Percentiles rank a stretch among this genome's conserved stretches.
These are phyloP conservation scores for Ambrosia trifida DNA, from an alignment of 129 eudicot species.

Conservation along the genomic window DNA sequence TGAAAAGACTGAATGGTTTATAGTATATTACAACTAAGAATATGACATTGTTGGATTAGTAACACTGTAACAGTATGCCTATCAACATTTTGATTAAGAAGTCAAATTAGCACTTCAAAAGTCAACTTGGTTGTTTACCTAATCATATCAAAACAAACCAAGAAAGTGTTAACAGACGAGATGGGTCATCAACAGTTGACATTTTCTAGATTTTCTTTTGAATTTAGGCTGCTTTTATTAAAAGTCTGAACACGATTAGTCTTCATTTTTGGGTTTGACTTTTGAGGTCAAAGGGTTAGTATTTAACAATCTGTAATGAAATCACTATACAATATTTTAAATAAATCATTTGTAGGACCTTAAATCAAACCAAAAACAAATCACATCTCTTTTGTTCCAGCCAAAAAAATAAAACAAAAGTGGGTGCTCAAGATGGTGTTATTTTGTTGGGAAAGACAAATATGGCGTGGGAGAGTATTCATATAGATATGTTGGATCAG, in stretches of 20 bases:
- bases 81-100: not conserved
- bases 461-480: no score
- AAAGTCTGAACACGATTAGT: not conserved
- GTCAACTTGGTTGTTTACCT: conserved; percentile 14
- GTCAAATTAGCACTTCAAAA: conserved; percentile 11
- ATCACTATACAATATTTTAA: not conserved
- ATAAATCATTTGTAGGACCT: conserved; percentile 5
- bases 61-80: not conserved
- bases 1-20: not conserved
- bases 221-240: conserved; percentile 4
- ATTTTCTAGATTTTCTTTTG: not conserved
- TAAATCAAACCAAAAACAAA: no score
- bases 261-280: conserved; percentile 5
- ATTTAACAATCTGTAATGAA: not conserved
- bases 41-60: conserved; percentile 16
- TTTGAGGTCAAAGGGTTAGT: conserved; percentile 2
- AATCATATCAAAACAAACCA: not conserved
- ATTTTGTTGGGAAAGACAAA: no score
- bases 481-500: no score
- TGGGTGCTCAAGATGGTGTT: no score
- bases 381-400: conserved; percentile 2
- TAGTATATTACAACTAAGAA: conserved; percentile 12
- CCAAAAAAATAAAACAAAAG: not conserved
- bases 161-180: not conserved
- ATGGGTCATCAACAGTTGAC: conserved; percentile 3